A percentile compares a stretch with the other conserved stretches of the same genome.
phyloP scores from a whole-genome alignment of 2,329 filamentous ascomycete genomes.

The Scytalidium lignicola region DNA sequence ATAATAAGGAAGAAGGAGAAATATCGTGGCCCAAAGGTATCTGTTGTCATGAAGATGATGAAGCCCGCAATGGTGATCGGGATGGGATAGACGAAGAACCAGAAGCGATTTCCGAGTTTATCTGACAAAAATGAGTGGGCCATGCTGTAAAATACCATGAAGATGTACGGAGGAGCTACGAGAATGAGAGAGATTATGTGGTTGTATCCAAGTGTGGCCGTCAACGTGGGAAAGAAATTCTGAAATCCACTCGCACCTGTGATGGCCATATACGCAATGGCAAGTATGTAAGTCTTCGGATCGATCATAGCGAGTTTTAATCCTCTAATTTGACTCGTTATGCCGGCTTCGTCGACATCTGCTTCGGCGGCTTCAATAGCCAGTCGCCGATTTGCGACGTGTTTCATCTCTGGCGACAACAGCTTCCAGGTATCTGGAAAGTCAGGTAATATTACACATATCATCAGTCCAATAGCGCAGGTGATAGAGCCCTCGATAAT shows the following conservation, averaged over 20 bases:
- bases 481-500: constrained; percentile 6
- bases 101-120: background rate
- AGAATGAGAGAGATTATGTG: constrained; percentile 23
- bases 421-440: constrained; percentile 33
- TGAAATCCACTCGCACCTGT: constrained; percentile 27
- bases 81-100: constrained; percentile 28
- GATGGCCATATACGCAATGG: constrained; percentile 33
- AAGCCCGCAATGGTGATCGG: constrained; percentile 54
- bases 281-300: constrained; percentile 31
- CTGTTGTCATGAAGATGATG: constrained; percentile 60
- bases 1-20: constrained; percentile 25
- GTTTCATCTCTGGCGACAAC: constrained; percentile 47
- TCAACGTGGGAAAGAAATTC: constrained; percentile 23
- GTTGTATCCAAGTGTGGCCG: constrained; percentile 19
- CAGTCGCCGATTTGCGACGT: constrained; percentile 45
- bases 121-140: background rate
- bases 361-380: constrained; percentile 31
- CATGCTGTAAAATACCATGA: constrained; percentile 17
- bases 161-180: constrained; percentile 29
- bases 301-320: constrained; percentile 27
- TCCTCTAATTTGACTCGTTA: constrained; percentile 22
- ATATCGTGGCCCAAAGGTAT: constrained; percentile 54
- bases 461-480: background rate
- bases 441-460: constrained; percentile 10
- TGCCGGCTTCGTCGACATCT: constrained; percentile 30